Conservation (phyloP, 768 basidiomycete genomes). For the Tephrocybe sp. region DNA sequence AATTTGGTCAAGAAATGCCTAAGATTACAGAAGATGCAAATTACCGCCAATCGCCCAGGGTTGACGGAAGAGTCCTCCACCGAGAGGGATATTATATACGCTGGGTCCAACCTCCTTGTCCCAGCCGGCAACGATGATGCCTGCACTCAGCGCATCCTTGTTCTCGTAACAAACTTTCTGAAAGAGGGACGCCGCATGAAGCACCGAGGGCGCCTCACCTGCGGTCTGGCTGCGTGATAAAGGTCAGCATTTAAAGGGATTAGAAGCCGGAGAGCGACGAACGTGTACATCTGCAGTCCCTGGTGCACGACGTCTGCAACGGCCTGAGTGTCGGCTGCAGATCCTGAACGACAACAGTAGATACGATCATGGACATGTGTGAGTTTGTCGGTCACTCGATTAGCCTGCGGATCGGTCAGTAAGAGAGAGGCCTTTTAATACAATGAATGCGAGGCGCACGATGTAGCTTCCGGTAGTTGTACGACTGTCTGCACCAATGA, state of each 20-base stretch:
- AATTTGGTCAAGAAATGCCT: background rate
- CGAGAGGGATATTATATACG: slow-evolving; percentile 96
- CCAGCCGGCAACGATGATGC: slow-evolving; percentile 98
- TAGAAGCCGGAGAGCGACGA: slow-evolving; percentile 21
- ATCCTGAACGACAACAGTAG: slow-evolving; percentile 98
- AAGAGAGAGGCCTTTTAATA: background rate
- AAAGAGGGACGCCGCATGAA: slow-evolving; percentile 78
- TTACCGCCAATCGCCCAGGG: slow-evolving; percentile 98
- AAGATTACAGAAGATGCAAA: slow-evolving; percentile 20
- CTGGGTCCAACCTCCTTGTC: slow-evolving; percentile 87
- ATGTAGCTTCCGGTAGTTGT: slow-evolving; percentile 98
- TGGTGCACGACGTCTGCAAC: slow-evolving; percentile 90
- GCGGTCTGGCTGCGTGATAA: slow-evolving; percentile 43
- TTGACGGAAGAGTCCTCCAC: slow-evolving; percentile 94
- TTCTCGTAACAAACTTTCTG: slow-evolving; percentile 89
- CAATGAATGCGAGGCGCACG: slow-evolving; percentile 41
- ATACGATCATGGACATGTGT: slow-evolving; percentile 96
- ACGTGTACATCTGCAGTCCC: slow-evolving; percentile 75
- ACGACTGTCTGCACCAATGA: slow-evolving; percentile 95
- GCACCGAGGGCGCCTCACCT: slow-evolving; percentile 72
- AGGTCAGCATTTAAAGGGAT: background rate
- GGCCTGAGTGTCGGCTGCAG: slow-evolving; percentile 96
- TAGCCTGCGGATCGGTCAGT: slow-evolving; percentile 54
- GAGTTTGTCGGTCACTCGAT: slow-evolving; percentile 98
- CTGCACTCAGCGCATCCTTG: slow-evolving; percentile 85